phyloP scores from a whole-genome alignment of 768 basidiomycete species.

The Phallus indusiatus region DNA sequence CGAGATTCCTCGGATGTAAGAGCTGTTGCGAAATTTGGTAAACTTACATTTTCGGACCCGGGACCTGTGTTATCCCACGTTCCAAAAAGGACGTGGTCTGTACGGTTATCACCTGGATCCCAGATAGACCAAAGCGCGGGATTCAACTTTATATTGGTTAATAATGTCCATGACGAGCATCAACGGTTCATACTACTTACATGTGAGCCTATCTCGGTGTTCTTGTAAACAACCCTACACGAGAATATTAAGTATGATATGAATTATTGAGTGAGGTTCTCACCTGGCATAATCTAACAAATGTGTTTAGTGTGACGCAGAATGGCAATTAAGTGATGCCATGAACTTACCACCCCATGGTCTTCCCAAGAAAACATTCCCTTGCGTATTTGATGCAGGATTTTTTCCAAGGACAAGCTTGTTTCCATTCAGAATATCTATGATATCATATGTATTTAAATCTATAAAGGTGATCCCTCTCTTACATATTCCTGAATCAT shows the following conservation, averaged over 20 bases:
- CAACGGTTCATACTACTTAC: not conserved
- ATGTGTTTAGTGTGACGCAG: not conserved
- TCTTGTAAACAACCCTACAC: slow-evolving; percentile 38
- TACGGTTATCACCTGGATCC: slow-evolving; percentile 27
- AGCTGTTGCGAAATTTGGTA: slow-evolving; percentile 32
- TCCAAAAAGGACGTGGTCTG: slow-evolving; percentile 36
- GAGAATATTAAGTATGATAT: not conserved
- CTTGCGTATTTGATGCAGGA: slow-evolving; percentile 27
- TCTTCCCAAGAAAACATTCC: slow-evolving; percentile 34
- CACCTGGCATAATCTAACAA: slow-evolving; percentile 34
- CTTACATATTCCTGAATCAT: slow-evolving; percentile 39
- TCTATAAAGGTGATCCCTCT: not conserved
- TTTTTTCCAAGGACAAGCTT: slow-evolving; percentile 32
- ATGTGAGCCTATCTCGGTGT: slow-evolving; percentile 30
- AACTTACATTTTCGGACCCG: slow-evolving; percentile 26
- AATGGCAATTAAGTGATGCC: not conserved
- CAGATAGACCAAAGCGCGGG: slow-evolving; percentile 38
- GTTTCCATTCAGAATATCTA: slow-evolving; percentile 38
- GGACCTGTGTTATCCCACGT: slow-evolving; percentile 37
- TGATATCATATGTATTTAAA: not conserved
- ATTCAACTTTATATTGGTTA: slow-evolving; percentile 21
- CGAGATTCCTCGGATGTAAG: slow-evolving; percentile 29
- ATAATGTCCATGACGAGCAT: not conserved
- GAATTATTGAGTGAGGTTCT: slow-evolving; percentile 5
- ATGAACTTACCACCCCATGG: slow-evolving; percentile 35